Evolutionary conservation across 106 monocot genomes (phyloP), one percentile per base, ranked within the genome.

Genomic region (Cymbidium sinense): DNA sequence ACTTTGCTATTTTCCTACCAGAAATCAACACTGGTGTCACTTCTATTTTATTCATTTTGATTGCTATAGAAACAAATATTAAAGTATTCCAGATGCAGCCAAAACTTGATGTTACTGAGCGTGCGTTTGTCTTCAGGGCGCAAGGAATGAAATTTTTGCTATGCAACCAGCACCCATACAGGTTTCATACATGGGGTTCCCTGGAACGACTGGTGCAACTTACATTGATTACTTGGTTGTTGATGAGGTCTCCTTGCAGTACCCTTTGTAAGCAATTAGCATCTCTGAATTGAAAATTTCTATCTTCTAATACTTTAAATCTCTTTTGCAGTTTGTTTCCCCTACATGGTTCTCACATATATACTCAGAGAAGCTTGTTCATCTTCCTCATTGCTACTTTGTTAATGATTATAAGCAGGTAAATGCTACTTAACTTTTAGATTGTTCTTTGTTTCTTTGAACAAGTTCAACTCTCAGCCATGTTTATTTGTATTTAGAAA

Each of bases 371-470:
- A 98, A 94, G 84, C 91, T 98, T 78, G 96, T 98, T 9, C 96
- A 92, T 80, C 87, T 98, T 50, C 96, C 96, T 34, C 96, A 98
- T 82, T 94, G 94, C 72, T 98, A 98, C 52, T 98, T 98, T 77
- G 96, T 94, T n/a, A 98, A 98, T 84, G 96, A 98, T 79, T 98
- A 98, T 79, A 98, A 94, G 54, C 93, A 94, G 88, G 96, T 92
- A 82, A 76, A 61, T 50, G 43, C 13, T 25, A 21, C n/a, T n/a
- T 20, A 20, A 37, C 67, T 37, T 71, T 39, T 39, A 20, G 19
- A 37, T 61, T 20, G 12, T 36, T 67, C 7, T 39, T 23, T 67
- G 41, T 34, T 44, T 41, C 28, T 78, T 37, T 36, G 9, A 28
- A 43, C 12, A 47, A n/a, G 29, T 69, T 69, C 69, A 34, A 69